phyloP scores from a whole-genome alignment of 1,284 basidiomycete species.

The Ceratobasidium sp. region DNA sequence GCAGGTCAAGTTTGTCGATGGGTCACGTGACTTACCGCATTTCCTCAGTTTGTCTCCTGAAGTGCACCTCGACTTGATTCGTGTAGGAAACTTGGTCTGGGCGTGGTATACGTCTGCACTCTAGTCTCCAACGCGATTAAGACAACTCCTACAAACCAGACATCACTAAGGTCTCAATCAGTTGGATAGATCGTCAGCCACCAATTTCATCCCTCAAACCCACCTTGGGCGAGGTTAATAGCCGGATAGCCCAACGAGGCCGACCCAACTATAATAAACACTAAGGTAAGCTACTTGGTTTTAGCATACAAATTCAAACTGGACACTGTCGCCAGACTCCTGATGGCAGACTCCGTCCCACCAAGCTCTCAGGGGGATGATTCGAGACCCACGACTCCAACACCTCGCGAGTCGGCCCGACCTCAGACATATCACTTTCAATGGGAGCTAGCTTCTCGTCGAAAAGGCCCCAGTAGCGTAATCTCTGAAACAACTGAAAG shows the following conservation, averaged over 20 bases:
- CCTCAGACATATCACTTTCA: slow-evolving; percentile 44
- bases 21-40: slow-evolving; percentile 21
- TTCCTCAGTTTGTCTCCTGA: neutral
- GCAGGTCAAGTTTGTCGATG: neutral
- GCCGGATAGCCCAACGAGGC: too few relatives aligned
- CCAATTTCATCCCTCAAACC: too few relatives aligned
- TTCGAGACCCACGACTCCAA: slow-evolving; percentile 34
- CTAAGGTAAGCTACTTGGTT: too few relatives aligned
- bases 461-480: slow-evolving; percentile 45
- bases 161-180: too few relatives aligned
- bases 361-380: slow-evolving; percentile 37
- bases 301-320: too few relatives aligned
- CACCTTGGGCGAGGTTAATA: too few relatives aligned
- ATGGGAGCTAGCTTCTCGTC: slow-evolving; percentile 43
- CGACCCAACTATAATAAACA: too few relatives aligned
- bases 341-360: slow-evolving; percentile 22
- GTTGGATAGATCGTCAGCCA: too few relatives aligned
- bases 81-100: slow-evolving; percentile 26
- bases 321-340: neutral
- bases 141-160: too few relatives aligned
- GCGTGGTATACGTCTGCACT: too few relatives aligned
- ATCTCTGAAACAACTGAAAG: slow-evolving; percentile 47
- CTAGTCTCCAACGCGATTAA: too few relatives aligned
- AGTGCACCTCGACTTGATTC: slow-evolving; percentile 11
- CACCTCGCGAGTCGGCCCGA: slow-evolving; percentile 9